Conservation (phyloP, 2,329 filamentous ascomycete genomes). For the Lecanosticta acicola region DNA sequence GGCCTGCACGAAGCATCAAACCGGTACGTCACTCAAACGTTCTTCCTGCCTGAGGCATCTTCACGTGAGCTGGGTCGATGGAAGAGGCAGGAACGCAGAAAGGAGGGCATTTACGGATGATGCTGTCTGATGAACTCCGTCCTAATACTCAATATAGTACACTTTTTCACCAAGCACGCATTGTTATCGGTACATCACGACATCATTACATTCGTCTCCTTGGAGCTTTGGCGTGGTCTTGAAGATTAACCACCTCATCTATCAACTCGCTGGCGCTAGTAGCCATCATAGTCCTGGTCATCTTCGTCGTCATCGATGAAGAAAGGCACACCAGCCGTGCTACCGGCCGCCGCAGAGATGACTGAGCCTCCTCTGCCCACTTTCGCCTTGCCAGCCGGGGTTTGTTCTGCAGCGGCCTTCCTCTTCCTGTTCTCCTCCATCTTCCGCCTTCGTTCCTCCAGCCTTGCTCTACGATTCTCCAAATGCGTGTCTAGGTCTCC, state of each 20-base stretch:
- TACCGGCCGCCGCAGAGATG: not conserved
- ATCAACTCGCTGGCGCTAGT: not conserved
- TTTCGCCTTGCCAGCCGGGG: not conserved
- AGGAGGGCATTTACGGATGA: too few relatives aligned
- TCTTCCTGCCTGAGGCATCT: not conserved
- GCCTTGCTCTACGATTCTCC: conserved; percentile 5
- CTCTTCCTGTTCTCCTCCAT: not conserved
- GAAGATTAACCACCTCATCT: not conserved
- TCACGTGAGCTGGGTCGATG: too few relatives aligned
- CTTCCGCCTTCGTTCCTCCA: not conserved
- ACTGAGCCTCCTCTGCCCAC: not conserved
- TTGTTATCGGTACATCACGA: too few relatives aligned
- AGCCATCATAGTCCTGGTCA: not conserved
- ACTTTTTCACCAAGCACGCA: too few relatives aligned
- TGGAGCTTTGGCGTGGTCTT: not conserved
- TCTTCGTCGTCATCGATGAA: not conserved
- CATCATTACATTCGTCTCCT: not conserved
- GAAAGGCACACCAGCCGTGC: not conserved
- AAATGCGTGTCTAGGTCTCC: conserved; percentile 19
- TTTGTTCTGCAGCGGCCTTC: not conserved
- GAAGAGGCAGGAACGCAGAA: too few relatives aligned
- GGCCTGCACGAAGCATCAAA: too few relatives aligned
- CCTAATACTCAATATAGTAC: too few relatives aligned
- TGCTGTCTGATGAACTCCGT: too few relatives aligned
- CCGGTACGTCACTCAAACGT: not conserved